A percentile compares a stretch with the other conserved stretches of the same genome.
These are phyloP conservation scores for Bathelium albidoporum DNA, from an alignment of 495 filamentous ascomycete species.

Conservation along the genomic window DNA sequence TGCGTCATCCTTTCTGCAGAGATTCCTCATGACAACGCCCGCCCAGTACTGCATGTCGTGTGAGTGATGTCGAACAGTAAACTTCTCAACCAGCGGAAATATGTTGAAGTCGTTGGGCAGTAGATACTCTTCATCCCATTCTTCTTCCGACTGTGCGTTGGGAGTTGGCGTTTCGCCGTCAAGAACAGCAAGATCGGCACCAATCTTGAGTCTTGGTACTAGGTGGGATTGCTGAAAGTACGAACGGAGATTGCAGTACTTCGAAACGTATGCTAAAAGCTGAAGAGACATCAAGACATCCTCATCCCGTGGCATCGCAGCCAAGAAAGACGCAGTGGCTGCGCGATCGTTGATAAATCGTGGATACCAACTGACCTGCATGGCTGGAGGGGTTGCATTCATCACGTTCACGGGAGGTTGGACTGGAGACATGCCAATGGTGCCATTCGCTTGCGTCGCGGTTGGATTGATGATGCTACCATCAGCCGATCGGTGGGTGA, in stretches of 20 bases:
- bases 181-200: constrained; percentile 66
- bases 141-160: constrained; percentile 39
- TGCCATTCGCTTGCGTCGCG: constrained; percentile 41
- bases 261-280: constrained; percentile 92
- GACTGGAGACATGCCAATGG: constrained; percentile 67
- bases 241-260: constrained; percentile 89
- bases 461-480: constrained; percentile 67
- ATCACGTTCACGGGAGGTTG: constrained; percentile 54
- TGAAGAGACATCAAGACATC: constrained; percentile 98
- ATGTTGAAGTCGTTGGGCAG: constrained; percentile 93
- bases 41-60: constrained; percentile 98
- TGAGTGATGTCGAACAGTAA: constrained; percentile 71
- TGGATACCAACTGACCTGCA: constrained; percentile 52
- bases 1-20: constrained; percentile 94
- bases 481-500: constrained; percentile 86
- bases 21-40: constrained; percentile 95
- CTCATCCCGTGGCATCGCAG: constrained; percentile 89
- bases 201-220: constrained; percentile 84
- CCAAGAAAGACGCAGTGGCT: constrained; percentile 39
- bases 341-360: constrained; percentile 62
- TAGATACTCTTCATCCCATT: constrained; percentile 79
- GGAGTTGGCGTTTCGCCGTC: constrained; percentile 50
- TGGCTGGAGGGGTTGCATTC: constrained; percentile 59
- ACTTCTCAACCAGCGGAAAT: constrained; percentile 96
- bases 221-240: constrained; percentile 95